Conservation (phyloP, 2,329 filamentous ascomycete genomes). For the Exophiala aquamarina region DNA sequence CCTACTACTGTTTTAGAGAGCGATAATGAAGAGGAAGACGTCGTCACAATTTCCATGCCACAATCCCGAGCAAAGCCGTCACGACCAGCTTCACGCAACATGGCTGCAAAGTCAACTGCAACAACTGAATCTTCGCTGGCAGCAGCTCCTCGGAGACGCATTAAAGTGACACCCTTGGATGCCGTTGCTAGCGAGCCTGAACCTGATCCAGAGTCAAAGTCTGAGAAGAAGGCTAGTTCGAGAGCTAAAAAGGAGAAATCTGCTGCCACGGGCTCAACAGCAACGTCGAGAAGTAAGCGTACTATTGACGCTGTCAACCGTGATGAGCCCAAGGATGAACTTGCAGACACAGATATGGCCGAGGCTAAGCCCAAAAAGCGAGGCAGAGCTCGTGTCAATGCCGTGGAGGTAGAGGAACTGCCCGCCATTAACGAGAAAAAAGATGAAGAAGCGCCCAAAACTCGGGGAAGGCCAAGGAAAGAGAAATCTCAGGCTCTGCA, state of each 20-base stretch:
- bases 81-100: not conserved
- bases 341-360: slow-evolving; percentile 1
- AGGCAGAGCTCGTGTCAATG: slow-evolving; percentile 13
- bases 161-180: slow-evolving; percentile 27
- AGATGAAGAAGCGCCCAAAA: slow-evolving; percentile 18
- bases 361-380: slow-evolving; percentile 17
- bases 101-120: not conserved
- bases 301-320: slow-evolving; percentile 3
- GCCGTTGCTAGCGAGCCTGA: slow-evolving; percentile 7
- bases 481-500: slow-evolving; percentile 12
- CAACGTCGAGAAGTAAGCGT: slow-evolving; percentile 15
- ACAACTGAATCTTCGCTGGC: slow-evolving; percentile 11
- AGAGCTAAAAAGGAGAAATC: slow-evolving; percentile 20
- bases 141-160: slow-evolving; percentile 27
- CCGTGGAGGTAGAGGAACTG: slow-evolving; percentile 5
- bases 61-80: not conserved
- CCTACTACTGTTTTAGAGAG: not conserved
- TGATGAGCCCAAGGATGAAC: slow-evolving; percentile 10
- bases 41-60: not conserved
- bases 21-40: not conserved
- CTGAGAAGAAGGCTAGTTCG: slow-evolving; percentile 16
- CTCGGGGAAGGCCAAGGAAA: slow-evolving; percentile 31
- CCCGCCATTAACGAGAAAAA: slow-evolving; percentile 1
- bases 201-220: slow-evolving; percentile 8
- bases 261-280: slow-evolving; percentile 9